These are phyloP conservation scores for Zygosaccharomyces bisporus DNA, from an alignment of 805 yeast genomes.

Conservation along the genomic window DNA sequence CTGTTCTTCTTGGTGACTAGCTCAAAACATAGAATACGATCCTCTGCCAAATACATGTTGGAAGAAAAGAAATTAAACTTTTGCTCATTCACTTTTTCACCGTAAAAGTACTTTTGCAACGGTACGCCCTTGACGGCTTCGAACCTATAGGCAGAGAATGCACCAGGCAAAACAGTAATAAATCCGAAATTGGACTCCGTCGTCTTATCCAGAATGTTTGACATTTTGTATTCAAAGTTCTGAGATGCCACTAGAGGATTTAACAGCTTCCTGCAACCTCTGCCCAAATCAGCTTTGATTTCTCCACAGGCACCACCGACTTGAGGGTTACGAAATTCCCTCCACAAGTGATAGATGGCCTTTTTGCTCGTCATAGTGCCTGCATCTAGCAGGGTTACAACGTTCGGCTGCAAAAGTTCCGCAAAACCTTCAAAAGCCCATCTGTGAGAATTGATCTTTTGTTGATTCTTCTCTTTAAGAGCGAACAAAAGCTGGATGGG, in stretches of 20 bases:
- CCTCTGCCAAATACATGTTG: slow-evolving; percentile 97
- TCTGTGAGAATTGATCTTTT: slow-evolving; percentile 91
- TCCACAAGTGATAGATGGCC: slow-evolving; percentile 87
- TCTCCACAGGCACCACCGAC: slow-evolving; percentile 99
- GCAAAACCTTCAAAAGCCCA: slow-evolving; percentile 96
- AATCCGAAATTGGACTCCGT: slow-evolving; percentile 94
- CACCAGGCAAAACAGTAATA: slow-evolving; percentile 93
- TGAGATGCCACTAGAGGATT: slow-evolving; percentile 96
- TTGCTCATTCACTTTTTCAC: slow-evolving; percentile 69
- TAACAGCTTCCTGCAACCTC: slow-evolving; percentile 47
- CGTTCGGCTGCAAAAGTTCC: slow-evolving; percentile 73
- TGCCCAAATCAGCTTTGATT: slow-evolving; percentile 80
- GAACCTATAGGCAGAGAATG: slow-evolving; percentile 90
- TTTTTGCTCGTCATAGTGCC: slow-evolving; percentile 89
- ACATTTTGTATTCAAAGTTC: slow-evolving; percentile 93
- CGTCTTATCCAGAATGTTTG: slow-evolving; percentile 92
- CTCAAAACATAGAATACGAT: slow-evolving; percentile 91
- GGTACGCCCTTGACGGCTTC: slow-evolving; percentile 83
- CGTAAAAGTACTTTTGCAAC: slow-evolving; percentile 83
- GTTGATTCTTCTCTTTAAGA: slow-evolving; percentile 80
- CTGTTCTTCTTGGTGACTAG: slow-evolving; percentile 77
- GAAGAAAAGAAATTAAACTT: slow-evolving; percentile 84
- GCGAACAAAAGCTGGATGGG: slow-evolving; percentile 91
- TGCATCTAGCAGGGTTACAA: slow-evolving; percentile 82
- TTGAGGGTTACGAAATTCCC: slow-evolving; percentile 67